A percentile compares a stretch with the other conserved stretches of the same genome.
phyloP scores from a whole-genome alignment of 208 protist species.

The Crithidia mellificae region DNA sequence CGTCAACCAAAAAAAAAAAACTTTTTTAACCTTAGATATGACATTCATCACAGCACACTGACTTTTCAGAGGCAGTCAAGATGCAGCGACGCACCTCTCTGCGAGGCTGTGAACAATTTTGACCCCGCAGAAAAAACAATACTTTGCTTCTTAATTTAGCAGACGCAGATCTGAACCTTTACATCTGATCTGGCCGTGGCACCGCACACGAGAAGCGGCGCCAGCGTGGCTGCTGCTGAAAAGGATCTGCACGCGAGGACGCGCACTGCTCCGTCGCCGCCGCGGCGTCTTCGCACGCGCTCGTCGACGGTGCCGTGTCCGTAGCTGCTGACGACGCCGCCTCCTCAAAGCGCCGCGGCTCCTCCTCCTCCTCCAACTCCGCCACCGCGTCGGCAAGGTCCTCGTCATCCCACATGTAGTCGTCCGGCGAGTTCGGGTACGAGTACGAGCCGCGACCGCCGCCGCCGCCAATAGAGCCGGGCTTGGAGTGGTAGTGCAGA shows the following conservation, averaged over 20 bases:
- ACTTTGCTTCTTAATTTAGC: no score
- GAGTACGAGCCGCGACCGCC: background rate
- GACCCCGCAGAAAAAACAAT: no score
- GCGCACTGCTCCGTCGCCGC: background rate
- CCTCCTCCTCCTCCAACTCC: background rate
- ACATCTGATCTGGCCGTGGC: background rate
- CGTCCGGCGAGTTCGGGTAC: slow-evolving; percentile 7
- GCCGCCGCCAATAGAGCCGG: background rate
- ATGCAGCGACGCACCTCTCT: no score
- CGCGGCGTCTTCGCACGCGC: background rate
- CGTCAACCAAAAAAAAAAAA: no score
- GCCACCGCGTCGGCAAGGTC: background rate
- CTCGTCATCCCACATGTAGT: slow-evolving; percentile 13
- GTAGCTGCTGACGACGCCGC: background rate
- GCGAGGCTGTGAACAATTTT: no score
- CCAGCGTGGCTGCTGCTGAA: slow-evolving; percentile 13
- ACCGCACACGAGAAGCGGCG: slow-evolving; percentile 15
- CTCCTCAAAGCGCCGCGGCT: background rate
- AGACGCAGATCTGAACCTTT: background rate
- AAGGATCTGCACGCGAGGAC: background rate
- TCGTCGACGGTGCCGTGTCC: no score
- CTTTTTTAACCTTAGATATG: no score
- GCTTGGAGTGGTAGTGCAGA: slow-evolving; percentile 20
- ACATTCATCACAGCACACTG: no score
- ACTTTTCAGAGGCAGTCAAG: no score